Evolutionary conservation across 176 grass and related monocot species (phyloP).

Genomic region (Oryza glaberrima): DNA sequence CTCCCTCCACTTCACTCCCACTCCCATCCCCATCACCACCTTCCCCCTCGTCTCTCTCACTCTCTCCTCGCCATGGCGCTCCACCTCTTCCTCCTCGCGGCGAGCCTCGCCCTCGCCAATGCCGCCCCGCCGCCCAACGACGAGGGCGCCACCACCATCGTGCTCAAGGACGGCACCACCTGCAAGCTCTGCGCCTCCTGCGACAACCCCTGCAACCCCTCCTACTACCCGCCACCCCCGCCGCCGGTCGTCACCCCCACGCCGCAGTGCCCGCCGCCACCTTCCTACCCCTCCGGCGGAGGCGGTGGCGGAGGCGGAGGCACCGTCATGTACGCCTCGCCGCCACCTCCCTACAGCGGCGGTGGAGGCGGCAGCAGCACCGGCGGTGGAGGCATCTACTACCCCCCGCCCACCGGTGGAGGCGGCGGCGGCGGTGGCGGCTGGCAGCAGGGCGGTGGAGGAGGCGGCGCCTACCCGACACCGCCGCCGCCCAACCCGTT

Average conservation of each 20-base stretch:
- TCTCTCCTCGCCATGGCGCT: constrained; percentile 24
- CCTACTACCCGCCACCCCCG: constrained; percentile 60
- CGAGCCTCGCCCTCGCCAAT: constrained; percentile 31
- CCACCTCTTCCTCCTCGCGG: constrained; percentile 30
- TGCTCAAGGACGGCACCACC: constrained; percentile 70
- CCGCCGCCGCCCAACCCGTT: constrained; percentile 96
- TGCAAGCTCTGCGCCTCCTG: constrained; percentile 90
- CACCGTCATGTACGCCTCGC: constrained; percentile 34
- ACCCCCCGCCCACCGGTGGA: constrained; percentile 42
- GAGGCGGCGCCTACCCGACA: constrained; percentile 41
- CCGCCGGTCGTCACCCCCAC: constrained; percentile 41
- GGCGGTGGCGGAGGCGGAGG: not conserved
- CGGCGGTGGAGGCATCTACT: constrained; percentile 28
- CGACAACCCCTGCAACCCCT: constrained; percentile 72
- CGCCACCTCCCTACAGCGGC: constrained; percentile 39
- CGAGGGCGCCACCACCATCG: constrained; percentile 40
- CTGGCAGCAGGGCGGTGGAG: not conserved
- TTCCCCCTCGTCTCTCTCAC: not conserved
- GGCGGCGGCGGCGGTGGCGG: constrained; percentile 7
- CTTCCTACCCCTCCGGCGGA: constrained; percentile 19
- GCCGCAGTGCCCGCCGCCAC: constrained; percentile 45
- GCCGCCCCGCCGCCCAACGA: not conserved
- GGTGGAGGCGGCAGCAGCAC: not conserved
- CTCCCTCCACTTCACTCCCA: constrained; percentile 20
- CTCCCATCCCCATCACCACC: constrained; percentile 40